Percentiles rank a stretch among this genome's conserved stretches.
Evolutionary conservation across 2,329 filamentous ascomycete species (phyloP).

Genomic region (Myriangium duriaei): DNA sequence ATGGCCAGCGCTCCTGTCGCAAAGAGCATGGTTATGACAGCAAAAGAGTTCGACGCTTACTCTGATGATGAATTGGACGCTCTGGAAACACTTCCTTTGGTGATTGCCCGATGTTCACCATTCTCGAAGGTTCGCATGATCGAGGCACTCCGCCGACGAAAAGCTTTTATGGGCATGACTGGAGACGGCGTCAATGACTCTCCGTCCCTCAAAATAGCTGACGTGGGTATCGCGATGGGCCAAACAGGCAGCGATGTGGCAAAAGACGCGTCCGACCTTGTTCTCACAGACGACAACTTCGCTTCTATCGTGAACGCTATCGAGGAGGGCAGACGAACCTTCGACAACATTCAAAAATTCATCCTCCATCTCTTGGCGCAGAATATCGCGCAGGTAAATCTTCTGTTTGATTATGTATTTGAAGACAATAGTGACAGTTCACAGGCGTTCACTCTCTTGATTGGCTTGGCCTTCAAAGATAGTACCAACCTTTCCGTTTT

Average conservation of each 20-base stretch:
- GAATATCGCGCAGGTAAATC: slow-evolving; percentile 74
- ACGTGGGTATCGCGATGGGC: slow-evolving; percentile 88
- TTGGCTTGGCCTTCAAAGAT: slow-evolving; percentile 71
- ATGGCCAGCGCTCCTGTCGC: slow-evolving; percentile 50
- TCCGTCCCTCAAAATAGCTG: slow-evolving; percentile 65
- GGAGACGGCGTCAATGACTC: slow-evolving; percentile 83
- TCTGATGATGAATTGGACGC: slow-evolving; percentile 62
- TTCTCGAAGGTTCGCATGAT: slow-evolving; percentile 88
- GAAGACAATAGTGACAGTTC: no score
- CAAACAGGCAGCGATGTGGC: slow-evolving; percentile 70
- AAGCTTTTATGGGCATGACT: slow-evolving; percentile 72
- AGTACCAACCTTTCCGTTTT: slow-evolving; percentile 59
- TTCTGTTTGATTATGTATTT: slow-evolving; percentile 24
- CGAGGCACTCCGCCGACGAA: slow-evolving; percentile 66
- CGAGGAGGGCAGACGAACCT: slow-evolving; percentile 69
- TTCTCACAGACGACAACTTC: slow-evolving; percentile 80
- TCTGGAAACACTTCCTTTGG: slow-evolving; percentile 62
- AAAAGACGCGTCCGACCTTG: slow-evolving; percentile 72
- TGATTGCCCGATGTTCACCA: slow-evolving; percentile 73
- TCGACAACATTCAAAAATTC: slow-evolving; percentile 80
- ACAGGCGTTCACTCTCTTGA: slow-evolving; percentile 67
- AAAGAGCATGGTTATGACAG: slow-evolving; percentile 60
- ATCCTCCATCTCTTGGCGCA: slow-evolving; percentile 66
- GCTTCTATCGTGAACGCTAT: slow-evolving; percentile 73
- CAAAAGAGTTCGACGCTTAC: slow-evolving; percentile 47